phyloP scores from a whole-genome alignment of 345 rosid genomes.

The Brassica napus region DNA sequence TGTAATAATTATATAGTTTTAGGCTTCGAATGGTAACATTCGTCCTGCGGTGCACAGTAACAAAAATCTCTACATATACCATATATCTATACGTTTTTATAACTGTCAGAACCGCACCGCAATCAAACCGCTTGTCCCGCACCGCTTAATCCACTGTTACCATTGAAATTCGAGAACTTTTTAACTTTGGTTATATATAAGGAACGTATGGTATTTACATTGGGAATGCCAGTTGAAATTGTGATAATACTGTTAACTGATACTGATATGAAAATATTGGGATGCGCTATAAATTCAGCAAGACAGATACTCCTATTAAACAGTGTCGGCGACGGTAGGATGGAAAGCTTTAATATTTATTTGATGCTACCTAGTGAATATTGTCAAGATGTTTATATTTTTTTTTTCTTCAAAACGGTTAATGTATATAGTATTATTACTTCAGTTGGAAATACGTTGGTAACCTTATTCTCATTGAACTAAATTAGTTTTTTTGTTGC shows the following conservation, averaged over 20 bases:
- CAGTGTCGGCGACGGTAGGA: slow-evolving; percentile 9
- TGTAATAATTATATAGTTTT: neutral
- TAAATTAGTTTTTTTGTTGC: neutral
- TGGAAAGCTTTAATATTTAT: neutral
- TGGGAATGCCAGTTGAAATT: neutral
- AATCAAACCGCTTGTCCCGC: no score
- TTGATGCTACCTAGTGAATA: neutral
- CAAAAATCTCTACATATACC: no score
- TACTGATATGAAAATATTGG: neutral
- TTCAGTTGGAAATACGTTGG: neutral
- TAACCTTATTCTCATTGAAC: neutral
- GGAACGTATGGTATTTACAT: neutral
- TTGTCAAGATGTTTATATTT: neutral
- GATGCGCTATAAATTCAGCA: slow-evolving; percentile 17
- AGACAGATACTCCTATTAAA: neutral
- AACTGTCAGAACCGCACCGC: no score
- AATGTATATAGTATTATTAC: neutral
- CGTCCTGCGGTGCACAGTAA: no score
- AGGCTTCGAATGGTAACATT: no score
- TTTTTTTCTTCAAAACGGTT: neutral
- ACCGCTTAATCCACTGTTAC: no score
- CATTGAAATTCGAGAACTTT: neutral
- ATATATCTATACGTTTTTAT: no score
- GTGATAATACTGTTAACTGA: neutral
- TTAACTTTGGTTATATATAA: neutral